Evolutionary conservation across 805 yeast genomes (phyloP), one percentile per base, ranked within the genome.

Genomic region (Ogataea polymorpha): DNA sequence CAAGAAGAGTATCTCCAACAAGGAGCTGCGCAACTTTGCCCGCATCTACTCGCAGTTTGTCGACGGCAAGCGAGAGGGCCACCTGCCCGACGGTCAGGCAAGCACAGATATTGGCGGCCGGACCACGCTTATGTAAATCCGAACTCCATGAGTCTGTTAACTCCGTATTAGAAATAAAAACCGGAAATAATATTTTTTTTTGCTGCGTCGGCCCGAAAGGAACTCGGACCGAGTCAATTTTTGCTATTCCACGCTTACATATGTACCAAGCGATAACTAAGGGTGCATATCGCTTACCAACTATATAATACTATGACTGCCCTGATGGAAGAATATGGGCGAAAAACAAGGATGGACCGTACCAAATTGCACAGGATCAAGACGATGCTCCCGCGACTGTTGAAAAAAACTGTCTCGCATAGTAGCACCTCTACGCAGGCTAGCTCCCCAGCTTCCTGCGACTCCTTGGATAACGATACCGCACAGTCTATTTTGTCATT

Each of bases 21-120:
- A 79, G 14, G 98, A 91, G 55, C 72, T 75, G 45, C 50, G 51
- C 6, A 86, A 88, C 54, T 71, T 91, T 35, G 61, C 68, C 17
- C 63, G 59, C 0, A 82, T 91, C 24, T 91, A 91, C 57, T 58
- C 67, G 15, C 80, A 82, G 55, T 93, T 91, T 56, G 76, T 82
- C 5, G 74, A 80, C 29, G 65, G 64, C 14, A 61, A 59, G 35
- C 66, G 97, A 32, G 90, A 85, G 42, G 96, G 96, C 0, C 81
- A 82, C 43, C 79, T 91, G 87, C 96, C 95, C 1, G 80, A 79
- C 48, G 97, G 96, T 0, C 74, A 80, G 24, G 79, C 91, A 3
- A 78, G 93, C 54, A 78, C 70, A 29, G 90, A 85, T 34, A 74
- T 89, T 13, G 97, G 97, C 1, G 96, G 89, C 3, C 71, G 97